Evolutionary conservation across 345 rosid species (phyloP).

Genomic region (Eucalyptus tenuipes): DNA sequence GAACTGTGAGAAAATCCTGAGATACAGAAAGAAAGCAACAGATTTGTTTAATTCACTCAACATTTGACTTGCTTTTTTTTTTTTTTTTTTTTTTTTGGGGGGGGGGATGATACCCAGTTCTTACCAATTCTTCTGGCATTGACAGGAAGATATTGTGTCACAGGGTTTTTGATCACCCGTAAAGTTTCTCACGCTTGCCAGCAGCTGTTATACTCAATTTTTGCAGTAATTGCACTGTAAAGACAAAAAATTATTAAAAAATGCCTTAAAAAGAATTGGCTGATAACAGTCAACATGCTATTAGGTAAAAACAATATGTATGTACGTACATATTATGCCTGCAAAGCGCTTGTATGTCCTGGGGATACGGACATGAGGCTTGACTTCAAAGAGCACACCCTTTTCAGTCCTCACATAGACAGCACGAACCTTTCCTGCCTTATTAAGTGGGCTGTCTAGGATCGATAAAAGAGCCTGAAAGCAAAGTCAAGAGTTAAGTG

Average conservation of each 20-base stretch:
- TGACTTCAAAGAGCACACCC: constrained; percentile 84
- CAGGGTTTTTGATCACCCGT: constrained; percentile 69
- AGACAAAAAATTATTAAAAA: neutral
- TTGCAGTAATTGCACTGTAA: constrained; percentile 82
- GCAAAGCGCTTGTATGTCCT: constrained; percentile 79
- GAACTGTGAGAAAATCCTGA: constrained; percentile 85
- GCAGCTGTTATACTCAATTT: constrained; percentile 62
- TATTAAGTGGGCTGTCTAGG: constrained; percentile 75
- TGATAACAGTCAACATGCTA: neutral
- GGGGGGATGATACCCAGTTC: neutral
- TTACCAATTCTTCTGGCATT: constrained; percentile 64
- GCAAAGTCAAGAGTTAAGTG: neutral
- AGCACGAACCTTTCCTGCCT: constrained; percentile 77
- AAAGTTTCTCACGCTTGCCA: constrained; percentile 80
- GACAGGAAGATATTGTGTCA: constrained; percentile 46
- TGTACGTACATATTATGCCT: constrained; percentile 84
- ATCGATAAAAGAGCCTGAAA: constrained; percentile 66
- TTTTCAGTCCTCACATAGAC: constrained; percentile 73
- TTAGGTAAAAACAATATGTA: neutral
- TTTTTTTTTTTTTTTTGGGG: no score
- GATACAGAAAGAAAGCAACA: neutral
- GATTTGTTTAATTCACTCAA: neutral
- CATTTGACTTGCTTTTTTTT: neutral
- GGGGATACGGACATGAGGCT: constrained; percentile 81
- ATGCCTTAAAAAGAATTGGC: neutral